These are phyloP conservation scores for Lachnellula arida DNA, from an alignment of 2,329 filamentous ascomycete species.

Conservation along the genomic window DNA sequence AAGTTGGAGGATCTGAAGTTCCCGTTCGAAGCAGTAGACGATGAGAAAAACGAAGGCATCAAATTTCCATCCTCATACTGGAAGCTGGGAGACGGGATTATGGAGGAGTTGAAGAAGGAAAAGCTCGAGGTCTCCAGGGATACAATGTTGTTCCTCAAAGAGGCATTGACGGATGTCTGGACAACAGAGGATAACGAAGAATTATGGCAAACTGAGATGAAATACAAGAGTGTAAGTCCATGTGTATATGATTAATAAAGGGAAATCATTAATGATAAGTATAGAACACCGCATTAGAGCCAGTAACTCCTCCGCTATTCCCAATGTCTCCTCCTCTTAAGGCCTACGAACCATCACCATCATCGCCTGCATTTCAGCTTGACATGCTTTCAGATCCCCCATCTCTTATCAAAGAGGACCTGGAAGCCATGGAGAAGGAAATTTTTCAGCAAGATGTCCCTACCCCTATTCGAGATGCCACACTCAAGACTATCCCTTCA, in stretches of 20 bases:
- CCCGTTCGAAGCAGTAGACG: slow-evolving; percentile 27
- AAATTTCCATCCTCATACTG: slow-evolving; percentile 18
- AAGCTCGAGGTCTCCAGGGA: slow-evolving; percentile 26
- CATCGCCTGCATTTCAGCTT: slow-evolving; percentile 21
- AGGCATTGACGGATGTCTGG: slow-evolving; percentile 16
- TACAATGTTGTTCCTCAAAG: slow-evolving; percentile 21
- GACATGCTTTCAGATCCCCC: slow-evolving; percentile 23
- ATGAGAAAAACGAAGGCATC: slow-evolving; percentile 25
- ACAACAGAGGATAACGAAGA: slow-evolving; percentile 20
- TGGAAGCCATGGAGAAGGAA: slow-evolving; percentile 23
- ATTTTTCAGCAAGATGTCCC: slow-evolving; percentile 29
- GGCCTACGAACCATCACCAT: slow-evolving; percentile 24
- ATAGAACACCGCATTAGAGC: slow-evolving; percentile 21
- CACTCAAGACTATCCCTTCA: neutral
- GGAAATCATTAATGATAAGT: neutral
- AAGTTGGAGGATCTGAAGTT: slow-evolving; percentile 25
- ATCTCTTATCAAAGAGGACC: slow-evolving; percentile 22
- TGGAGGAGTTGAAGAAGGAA: slow-evolving; percentile 24
- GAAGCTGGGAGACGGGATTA: slow-evolving; percentile 12
- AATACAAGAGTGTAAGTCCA: slow-evolving; percentile 23
- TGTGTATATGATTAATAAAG: neutral
- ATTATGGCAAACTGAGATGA: slow-evolving; percentile 16
- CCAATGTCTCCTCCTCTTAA: slow-evolving; percentile 13
- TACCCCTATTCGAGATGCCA: slow-evolving; percentile 14
- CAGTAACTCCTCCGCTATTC: slow-evolving; percentile 30